Percentiles rank a stretch among this genome's conserved stretches.
These are phyloP conservation scores for Podila verticillata DNA, from an alignment of 192 early-diverging fungal genomes.

Conservation along the genomic window DNA sequence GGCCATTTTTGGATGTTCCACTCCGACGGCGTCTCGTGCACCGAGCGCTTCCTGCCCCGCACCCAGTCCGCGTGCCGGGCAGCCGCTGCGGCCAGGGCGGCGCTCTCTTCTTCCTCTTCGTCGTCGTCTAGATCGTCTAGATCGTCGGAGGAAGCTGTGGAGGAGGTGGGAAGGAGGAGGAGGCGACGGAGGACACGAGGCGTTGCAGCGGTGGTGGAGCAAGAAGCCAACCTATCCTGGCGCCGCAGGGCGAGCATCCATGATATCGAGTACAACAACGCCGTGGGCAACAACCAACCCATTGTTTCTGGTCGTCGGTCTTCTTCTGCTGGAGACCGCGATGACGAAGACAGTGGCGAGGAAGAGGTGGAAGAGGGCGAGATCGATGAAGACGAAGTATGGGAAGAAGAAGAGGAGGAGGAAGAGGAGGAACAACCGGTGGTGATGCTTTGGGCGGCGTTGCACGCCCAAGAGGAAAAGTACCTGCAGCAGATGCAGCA, in stretches of 20 bases:
- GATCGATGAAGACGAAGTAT: neutral
- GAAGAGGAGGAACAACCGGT: constrained; percentile 26
- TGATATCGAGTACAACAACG: constrained; percentile 42
- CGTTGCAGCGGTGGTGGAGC: neutral
- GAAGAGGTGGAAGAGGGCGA: neutral
- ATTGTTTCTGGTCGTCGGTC: neutral
- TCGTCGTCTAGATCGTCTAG: neutral
- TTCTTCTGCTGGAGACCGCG: neutral
- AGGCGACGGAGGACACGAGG: neutral
- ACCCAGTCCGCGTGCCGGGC: constrained; percentile 2
- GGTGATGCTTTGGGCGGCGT: constrained; percentile 42
- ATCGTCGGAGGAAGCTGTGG: neutral
- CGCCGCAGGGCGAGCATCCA: constrained; percentile 33
- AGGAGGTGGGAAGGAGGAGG: neutral
- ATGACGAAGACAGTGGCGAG: neutral
- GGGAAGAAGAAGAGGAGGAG: constrained; percentile 4
- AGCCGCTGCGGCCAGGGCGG: neutral
- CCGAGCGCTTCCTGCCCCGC: constrained; percentile 29
- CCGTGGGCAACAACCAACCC: constrained; percentile 13
- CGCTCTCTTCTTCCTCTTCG: constrained; percentile 8
- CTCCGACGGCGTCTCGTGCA: constrained; percentile 52
- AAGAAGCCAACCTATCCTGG: constrained; percentile 8
- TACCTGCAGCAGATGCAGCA: constrained; percentile 48
- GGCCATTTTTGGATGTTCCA: constrained; percentile 77
- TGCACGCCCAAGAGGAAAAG: constrained; percentile 35